Percentiles rank a stretch among this genome's conserved stretches.
Conservation (phyloP, 2,329 filamentous ascomycete species). For the Chaetomiaceae sp. region DNA sequence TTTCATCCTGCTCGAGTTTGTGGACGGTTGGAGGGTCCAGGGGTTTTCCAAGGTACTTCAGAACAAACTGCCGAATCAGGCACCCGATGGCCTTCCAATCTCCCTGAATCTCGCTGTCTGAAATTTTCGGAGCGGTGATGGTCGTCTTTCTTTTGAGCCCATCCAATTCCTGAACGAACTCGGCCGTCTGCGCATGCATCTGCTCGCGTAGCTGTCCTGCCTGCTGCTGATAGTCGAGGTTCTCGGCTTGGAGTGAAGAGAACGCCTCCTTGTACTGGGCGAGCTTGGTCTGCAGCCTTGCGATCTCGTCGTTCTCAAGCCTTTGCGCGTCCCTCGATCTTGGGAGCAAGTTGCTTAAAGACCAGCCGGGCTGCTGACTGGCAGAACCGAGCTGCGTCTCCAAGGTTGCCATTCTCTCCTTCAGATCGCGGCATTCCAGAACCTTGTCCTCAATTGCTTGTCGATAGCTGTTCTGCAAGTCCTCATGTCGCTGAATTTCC, state of each 20-base stretch:
- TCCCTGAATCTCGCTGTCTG: slow-evolving; percentile 14
- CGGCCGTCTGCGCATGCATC: neutral
- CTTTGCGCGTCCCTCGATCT: neutral
- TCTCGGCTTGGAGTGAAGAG: neutral
- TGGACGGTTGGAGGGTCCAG: neutral
- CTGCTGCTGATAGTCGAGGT: neutral
- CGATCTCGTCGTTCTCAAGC: neutral
- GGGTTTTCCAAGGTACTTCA: neutral
- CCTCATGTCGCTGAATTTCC: neutral
- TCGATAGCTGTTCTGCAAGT: neutral
- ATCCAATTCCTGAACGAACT: slow-evolving; percentile 3
- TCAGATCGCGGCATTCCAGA: neutral
- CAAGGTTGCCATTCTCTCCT: neutral
- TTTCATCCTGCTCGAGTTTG: neutral
- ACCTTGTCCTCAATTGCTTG: neutral
- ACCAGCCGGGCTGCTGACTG: neutral
- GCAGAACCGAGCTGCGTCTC: neutral
- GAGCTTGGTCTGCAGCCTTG: neutral
- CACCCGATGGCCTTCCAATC: slow-evolving; percentile 11
- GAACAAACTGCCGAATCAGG: slow-evolving; percentile 17
- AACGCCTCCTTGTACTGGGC: neutral
- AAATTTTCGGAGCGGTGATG: slow-evolving; percentile 2
- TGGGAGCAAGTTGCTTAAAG: neutral
- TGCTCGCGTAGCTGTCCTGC: neutral
- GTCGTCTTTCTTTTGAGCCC: neutral